Evolutionary conservation across 116 monocot species (phyloP).

Genomic region (Iris pallida): DNA sequence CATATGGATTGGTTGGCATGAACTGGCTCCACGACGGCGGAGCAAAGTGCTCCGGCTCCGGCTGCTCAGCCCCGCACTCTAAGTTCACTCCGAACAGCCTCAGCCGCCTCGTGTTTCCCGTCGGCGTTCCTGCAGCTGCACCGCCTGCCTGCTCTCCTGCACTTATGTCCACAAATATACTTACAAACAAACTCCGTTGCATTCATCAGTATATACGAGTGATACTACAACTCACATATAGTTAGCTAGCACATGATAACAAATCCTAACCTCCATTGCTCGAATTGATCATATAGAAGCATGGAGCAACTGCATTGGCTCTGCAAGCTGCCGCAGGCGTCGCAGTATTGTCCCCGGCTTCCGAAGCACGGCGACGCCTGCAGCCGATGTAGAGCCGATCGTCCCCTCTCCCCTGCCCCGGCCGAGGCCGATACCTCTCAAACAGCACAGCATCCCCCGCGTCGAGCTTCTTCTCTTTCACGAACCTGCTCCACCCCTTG

Average conservation of each 20-base stretch:
- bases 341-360: background rate
- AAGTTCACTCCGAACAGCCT: constrained; percentile 67
- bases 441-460: constrained; percentile 12
- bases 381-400: constrained; percentile 9
- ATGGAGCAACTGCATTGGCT: background rate
- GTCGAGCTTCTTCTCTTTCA: constrained; percentile 60
- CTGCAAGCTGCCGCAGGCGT: background rate
- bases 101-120: constrained; percentile 28
- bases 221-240: too few relatives aligned
- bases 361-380: background rate
- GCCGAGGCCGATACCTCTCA: too few relatives aligned
- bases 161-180: too few relatives aligned
- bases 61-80: constrained; percentile 29
- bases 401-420: background rate
- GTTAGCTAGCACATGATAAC: too few relatives aligned
- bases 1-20: background rate
- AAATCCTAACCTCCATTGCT: too few relatives aligned
- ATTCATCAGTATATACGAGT: too few relatives aligned
- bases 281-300: too few relatives aligned
- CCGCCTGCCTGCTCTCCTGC: constrained; percentile 22
- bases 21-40: constrained; percentile 3
- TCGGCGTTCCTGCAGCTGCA: background rate
- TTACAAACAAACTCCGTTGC: too few relatives aligned
- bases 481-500: constrained; percentile 82
- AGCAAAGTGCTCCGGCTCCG: background rate